phyloP scores from a whole-genome alignment of 2,329 filamentous ascomycete genomes.

The Aspergillus tubingensis region DNA sequence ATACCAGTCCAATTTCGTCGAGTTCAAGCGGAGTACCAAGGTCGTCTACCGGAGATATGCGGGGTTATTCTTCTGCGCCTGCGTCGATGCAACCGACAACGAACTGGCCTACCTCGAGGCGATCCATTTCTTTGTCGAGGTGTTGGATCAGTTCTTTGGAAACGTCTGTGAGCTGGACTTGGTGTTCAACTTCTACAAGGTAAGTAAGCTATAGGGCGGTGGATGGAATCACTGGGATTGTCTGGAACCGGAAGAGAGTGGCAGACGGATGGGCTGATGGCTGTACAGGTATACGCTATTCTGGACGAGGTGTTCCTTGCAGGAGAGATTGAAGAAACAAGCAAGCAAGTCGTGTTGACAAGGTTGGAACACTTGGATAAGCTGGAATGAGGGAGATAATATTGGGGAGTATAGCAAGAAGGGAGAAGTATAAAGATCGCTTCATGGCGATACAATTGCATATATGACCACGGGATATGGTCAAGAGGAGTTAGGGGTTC shows the following conservation, averaged over 20 bases:
- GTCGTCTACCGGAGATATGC: constrained; percentile 97
- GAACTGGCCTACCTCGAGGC: constrained; percentile 95
- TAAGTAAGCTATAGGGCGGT: constrained; percentile 33
- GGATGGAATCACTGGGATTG: not conserved
- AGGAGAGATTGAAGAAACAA: constrained; percentile 97
- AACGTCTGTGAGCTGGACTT: constrained; percentile 98
- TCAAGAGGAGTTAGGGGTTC: constrained; percentile 24
- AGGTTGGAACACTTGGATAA: constrained; percentile 94
- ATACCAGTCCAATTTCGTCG: constrained; percentile 99
- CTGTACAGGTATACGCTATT: constrained; percentile 81
- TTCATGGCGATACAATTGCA: constrained; percentile 16
- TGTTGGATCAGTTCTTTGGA: constrained; percentile 96
- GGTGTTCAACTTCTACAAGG: constrained; percentile 72
- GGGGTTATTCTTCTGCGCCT: constrained; percentile 98
- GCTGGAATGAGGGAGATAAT: constrained; percentile 66
- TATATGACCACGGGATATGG: constrained; percentile 22
- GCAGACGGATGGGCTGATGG: constrained; percentile 10
- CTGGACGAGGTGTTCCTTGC: constrained; percentile 97
- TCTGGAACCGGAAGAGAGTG: not conserved
- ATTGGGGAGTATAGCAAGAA: not conserved
- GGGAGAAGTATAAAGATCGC: not conserved
- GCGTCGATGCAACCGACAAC: constrained; percentile 98
- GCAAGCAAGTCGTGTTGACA: constrained; percentile 95
- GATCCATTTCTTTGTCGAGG: constrained; percentile 99
- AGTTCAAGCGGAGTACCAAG: constrained; percentile 72